Base-by-base conservation (phyloP, 345 rosid genomes). In the Eucalyptus fibrosa region DNA sequence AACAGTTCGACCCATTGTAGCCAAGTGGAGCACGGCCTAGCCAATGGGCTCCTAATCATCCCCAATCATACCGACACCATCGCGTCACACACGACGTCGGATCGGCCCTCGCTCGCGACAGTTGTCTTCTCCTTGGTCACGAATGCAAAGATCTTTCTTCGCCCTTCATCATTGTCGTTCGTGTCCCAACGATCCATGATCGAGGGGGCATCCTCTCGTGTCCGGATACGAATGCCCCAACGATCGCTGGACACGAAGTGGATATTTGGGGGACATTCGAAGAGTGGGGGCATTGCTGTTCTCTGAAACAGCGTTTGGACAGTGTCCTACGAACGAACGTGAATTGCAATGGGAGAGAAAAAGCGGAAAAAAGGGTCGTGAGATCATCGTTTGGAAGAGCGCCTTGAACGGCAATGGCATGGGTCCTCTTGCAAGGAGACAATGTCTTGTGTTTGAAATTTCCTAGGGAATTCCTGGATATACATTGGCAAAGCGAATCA, bases 21-120 rank as follows among this genome's bases (percentile, higher is more conserved):
- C 19, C 50, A 23, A 89, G 91, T 89, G 93, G 93, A 90, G 94
- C 92, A 90, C 93, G 59, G 65, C 49, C 50, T 60, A 86, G 49
- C 56, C 88, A 91, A 91, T 89, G 93, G 93, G 86, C 56, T 88
- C 90, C 93, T 89, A 90, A 89, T 91, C 92, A 92, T 65, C 90
- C 90, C 50, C 92, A 91, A 83, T 91, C 90, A 91, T 44, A 62
- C 85, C 85, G 17, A 77, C 85, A 77, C 12, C 16, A 45, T 7
- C 0, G 47, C 30, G 47, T 77, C 17, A 40, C 42, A 19, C 59
- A 77, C 85, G 47, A 77, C 47, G 85, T 40, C 47, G 85, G 85
- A 40, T 77, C 85, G 16, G 85, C 85, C 85, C 85, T 77, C 83
- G 14, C 44, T 77, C 16, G 28, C 30, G 16, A 77, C 85, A 21